Percentiles rank a stretch among this genome's conserved stretches.
phyloP scores from a whole-genome alignment of 352 stramenopile species.

The Pythium insidiosum region DNA sequence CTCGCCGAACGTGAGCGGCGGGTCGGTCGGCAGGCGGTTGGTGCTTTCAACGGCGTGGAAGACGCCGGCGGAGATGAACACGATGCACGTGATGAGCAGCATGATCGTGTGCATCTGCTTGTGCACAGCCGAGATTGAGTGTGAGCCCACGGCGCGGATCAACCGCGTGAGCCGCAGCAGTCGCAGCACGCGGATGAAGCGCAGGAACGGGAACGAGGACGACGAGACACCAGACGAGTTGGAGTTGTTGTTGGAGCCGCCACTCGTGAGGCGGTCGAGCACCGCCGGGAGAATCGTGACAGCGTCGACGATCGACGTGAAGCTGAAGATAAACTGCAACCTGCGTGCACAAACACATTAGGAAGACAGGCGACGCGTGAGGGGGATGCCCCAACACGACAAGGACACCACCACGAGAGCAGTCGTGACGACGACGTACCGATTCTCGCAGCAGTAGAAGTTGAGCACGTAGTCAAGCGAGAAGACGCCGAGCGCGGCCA shows the following conservation, averaged over 20 bases:
- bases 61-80: slow-evolving; percentile 51
- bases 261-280: slow-evolving; percentile 21
- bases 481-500: slow-evolving; percentile 34
- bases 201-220: slow-evolving; percentile 41
- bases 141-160: slow-evolving; percentile 30
- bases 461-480: slow-evolving; percentile 47
- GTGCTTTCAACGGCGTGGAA: slow-evolving; percentile 49
- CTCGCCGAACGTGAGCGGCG: slow-evolving; percentile 38
- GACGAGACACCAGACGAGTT: not conserved
- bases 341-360: slow-evolving; percentile 5
- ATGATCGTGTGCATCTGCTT: slow-evolving; percentile 59
- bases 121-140: slow-evolving; percentile 46
- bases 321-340: slow-evolving; percentile 27
- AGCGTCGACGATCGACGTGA: slow-evolving; percentile 51
- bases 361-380: too few relatives aligned
- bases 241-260: slow-evolving; percentile 3
- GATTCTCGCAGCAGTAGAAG: slow-evolving; percentile 54
- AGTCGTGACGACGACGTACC: slow-evolving; percentile 19
- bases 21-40: slow-evolving; percentile 12
- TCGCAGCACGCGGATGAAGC: slow-evolving; percentile 52
- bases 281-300: slow-evolving; percentile 51
- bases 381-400: too few relatives aligned
- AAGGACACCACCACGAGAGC: too few relatives aligned
- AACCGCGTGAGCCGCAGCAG: slow-evolving; percentile 46
- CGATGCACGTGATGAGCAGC: slow-evolving; percentile 53